A percentile compares a stretch with the other conserved stretches of the same genome.
Conservation (phyloP, 208 protist species). For the Zelonia costaricensis region DNA sequence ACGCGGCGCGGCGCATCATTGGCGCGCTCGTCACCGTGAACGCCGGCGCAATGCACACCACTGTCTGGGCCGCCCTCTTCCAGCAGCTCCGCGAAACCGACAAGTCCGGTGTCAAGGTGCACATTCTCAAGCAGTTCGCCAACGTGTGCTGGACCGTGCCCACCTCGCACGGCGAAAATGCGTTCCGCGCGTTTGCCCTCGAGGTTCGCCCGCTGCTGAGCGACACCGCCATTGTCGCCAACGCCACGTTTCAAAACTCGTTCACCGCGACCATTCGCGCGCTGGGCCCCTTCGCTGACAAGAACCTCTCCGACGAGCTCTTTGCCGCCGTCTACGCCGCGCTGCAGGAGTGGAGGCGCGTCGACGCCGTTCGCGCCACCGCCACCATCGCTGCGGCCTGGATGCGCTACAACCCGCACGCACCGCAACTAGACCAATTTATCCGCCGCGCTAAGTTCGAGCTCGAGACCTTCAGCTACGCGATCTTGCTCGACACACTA, state of each 20-base stretch:
- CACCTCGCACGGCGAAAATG: slow-evolving; percentile 35
- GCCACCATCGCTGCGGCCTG: slow-evolving; percentile 2
- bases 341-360: slow-evolving; percentile 20
- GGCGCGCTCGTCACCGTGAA: slow-evolving; percentile 27
- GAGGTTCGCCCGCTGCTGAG: slow-evolving; percentile 29
- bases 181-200: slow-evolving; percentile 44
- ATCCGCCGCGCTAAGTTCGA: slow-evolving; percentile 12
- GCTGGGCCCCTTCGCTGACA: slow-evolving; percentile 22
- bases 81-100: slow-evolving; percentile 42
- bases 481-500: slow-evolving; percentile 17
- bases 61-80: slow-evolving; percentile 56
- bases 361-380: slow-evolving; percentile 18
- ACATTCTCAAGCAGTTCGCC: slow-evolving; percentile 50
- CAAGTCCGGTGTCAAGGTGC: slow-evolving; percentile 26
- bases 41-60: slow-evolving; percentile 29
- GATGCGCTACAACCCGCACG: neutral
- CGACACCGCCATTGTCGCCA: slow-evolving; percentile 31
- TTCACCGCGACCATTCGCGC: slow-evolving; percentile 26
- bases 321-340: slow-evolving; percentile 16
- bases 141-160: slow-evolving; percentile 38
- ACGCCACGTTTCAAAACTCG: slow-evolving; percentile 32
- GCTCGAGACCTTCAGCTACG: slow-evolving; percentile 8
- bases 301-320: slow-evolving; percentile 16
- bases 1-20: slow-evolving; percentile 25
- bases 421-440: slow-evolving; percentile 3